Base-by-base conservation (phyloP, 139 green algal species). In the Volvox africanus region DNA sequence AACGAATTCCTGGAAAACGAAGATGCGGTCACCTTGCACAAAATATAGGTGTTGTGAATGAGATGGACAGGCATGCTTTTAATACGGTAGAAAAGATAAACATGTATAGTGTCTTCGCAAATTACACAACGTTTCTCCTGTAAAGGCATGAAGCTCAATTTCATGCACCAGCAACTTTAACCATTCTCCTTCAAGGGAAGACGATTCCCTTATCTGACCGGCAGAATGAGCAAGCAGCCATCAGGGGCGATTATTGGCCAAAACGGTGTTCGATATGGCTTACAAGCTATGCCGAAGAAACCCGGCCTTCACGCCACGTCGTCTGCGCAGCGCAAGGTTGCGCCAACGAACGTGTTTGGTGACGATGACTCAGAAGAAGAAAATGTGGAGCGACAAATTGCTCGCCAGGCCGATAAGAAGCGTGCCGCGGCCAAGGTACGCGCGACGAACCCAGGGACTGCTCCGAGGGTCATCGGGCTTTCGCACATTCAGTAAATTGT, bases 181-280 rank as follows among this genome's bases (percentile, higher is more conserved):
- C n/a, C n/a, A n/a, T n/a, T n/a, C n/a, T n/a, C n/a, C n/a, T n/a
- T 24, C n/a, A 69, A 84, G 19, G 28, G 21, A 84, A 69, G 79
- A 28, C 33, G 28, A 26, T 82, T 37, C n/a, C 50, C 24, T 55
- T 55, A 5, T 9, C 44, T 55, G 44, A 55, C 44, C 44, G 44
- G 67, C 78, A 82, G 1, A 24, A 90, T 90, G 86, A 83, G 50
- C 44, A 82, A 89, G n/a, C 50, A 89, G 13, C 69, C 36, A 19
- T 14, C 65, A 11, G 69, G 44, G 0, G 13, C 81, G 13, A 26
- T 90, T 37, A 94, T 96, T 12, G 97, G 97, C 0, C 83, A 96
- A 67, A 96, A 97, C 79, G 96, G 96, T 36, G 95, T 98, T 1
- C 96, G 96, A 81, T 98, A 98, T 92, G 97, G 97, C 0, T 86